Conservation (phyloP, 441 rosid species). For the Aleurites moluccanus region DNA sequence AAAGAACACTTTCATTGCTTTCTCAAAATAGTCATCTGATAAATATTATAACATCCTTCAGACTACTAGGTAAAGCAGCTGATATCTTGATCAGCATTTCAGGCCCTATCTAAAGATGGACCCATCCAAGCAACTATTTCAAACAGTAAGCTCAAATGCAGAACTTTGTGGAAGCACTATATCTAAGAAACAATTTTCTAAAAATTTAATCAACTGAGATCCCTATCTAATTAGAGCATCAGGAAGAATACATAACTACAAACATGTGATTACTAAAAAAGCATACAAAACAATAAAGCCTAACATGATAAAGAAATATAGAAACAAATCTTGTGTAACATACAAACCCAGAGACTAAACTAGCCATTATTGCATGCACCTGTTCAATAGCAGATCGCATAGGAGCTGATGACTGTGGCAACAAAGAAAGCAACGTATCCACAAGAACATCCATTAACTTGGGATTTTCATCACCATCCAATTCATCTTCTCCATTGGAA, state of each 20-base stretch:
- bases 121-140: neutral
- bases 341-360: neutral
- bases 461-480: conserved; percentile 52
- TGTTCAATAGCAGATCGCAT: conserved; percentile 86
- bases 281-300: neutral
- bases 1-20: neutral
- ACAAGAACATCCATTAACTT: conserved; percentile 87
- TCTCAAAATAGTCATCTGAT: neutral
- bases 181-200: neutral
- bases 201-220: neutral
- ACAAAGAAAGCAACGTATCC: conserved; percentile 81
- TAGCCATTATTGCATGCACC: conserved; percentile 38
- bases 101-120: neutral
- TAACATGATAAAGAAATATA: neutral
- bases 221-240: neutral
- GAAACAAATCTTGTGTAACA: neutral
- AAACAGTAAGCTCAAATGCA: neutral
- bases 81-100: neutral
- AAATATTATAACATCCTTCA: neutral
- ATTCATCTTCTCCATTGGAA: conserved; percentile 63
- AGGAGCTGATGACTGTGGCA: conserved; percentile 91
- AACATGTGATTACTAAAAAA: neutral
- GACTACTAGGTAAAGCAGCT: neutral
- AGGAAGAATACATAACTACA: neutral
- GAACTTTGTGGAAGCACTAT: neutral